These are phyloP conservation scores for Penicillium frequentans DNA, from an alignment of 2,329 filamentous ascomycete species.

Conservation along the genomic window DNA sequence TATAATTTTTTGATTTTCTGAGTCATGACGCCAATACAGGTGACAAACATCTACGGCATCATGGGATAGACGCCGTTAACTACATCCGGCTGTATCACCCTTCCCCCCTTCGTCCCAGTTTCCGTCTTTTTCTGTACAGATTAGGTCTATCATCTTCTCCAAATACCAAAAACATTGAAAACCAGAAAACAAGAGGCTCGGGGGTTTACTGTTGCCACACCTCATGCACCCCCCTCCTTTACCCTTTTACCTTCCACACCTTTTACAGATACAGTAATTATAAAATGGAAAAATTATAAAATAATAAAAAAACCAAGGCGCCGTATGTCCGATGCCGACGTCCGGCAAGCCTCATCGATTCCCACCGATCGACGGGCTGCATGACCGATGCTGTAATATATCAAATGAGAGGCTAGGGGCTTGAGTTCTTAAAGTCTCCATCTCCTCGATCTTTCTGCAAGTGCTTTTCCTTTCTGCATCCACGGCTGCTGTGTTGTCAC, in stretches of 20 bases:
- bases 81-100: conserved; percentile 29
- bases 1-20: conserved; percentile 6
- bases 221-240: conserved; percentile 11
- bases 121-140: conserved; percentile 7
- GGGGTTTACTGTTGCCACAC: conserved; percentile 21
- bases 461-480: conserved; percentile 21
- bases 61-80: conserved; percentile 25
- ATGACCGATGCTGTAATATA: conserved; percentile 45
- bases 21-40: conserved; percentile 26
- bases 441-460: conserved; percentile 28
- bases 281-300: conserved; percentile 2
- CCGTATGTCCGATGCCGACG: conserved; percentile 29
- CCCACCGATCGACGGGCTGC: conserved; percentile 45
- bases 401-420: conserved; percentile 45
- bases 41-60: conserved; percentile 24
- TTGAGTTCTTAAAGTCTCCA: conserved; percentile 36
- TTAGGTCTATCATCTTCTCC: not conserved
- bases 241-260: not conserved
- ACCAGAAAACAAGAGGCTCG: conserved; percentile 13
- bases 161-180: not conserved
- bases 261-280: not conserved
- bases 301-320: conserved; percentile 10
- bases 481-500: conserved; percentile 22
- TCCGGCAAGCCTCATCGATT: conserved; percentile 39
- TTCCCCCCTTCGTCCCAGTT: conserved; percentile 22